phyloP scores from a whole-genome alignment of 1,139 yeast genomes.

The Pichia sp. region DNA sequence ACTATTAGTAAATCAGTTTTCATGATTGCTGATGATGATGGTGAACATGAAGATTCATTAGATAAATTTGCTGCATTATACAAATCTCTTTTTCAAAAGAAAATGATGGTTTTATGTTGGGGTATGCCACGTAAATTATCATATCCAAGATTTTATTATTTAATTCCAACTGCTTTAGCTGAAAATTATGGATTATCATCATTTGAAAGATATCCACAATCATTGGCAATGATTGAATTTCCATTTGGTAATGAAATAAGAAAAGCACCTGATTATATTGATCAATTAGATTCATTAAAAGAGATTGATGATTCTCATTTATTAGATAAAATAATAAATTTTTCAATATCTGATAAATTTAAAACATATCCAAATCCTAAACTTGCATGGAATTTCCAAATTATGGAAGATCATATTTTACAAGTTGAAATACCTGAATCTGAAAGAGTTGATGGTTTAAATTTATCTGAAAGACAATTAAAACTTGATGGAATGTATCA shows the following conservation, averaged over 20 bases:
- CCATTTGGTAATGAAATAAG: conserved; percentile 65
- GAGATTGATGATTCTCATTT: conserved; percentile 16
- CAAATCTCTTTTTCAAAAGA: conserved; percentile 46
- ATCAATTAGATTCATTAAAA: conserved; percentile 14
- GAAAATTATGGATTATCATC: not conserved
- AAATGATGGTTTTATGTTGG: conserved; percentile 64
- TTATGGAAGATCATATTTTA: conserved; percentile 60
- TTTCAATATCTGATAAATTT: conserved; percentile 16
- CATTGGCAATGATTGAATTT: conserved; percentile 51
- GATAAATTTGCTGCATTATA: conserved; percentile 64
- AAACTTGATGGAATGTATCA: conserved; percentile 33
- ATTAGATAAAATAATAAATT: conserved; percentile 21
- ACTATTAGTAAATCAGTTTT: conserved; percentile 52
- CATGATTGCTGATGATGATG: conserved; percentile 49
- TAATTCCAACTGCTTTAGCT: conserved; percentile 45
- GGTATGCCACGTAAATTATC: conserved; percentile 54
- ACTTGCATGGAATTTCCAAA: conserved; percentile 58
- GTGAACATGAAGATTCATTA: conserved; percentile 54
- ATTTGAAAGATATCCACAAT: conserved; percentile 39
- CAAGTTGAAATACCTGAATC: conserved; percentile 37
- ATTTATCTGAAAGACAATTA: conserved; percentile 22
- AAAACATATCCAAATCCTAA: conserved; percentile 46
- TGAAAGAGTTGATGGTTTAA: not conserved
- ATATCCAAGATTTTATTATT: conserved; percentile 52
- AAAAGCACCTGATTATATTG: conserved; percentile 37